Conservation (phyloP, 2,329 filamentous ascomycete genomes). For the Allantophomopsis cytisporea region DNA sequence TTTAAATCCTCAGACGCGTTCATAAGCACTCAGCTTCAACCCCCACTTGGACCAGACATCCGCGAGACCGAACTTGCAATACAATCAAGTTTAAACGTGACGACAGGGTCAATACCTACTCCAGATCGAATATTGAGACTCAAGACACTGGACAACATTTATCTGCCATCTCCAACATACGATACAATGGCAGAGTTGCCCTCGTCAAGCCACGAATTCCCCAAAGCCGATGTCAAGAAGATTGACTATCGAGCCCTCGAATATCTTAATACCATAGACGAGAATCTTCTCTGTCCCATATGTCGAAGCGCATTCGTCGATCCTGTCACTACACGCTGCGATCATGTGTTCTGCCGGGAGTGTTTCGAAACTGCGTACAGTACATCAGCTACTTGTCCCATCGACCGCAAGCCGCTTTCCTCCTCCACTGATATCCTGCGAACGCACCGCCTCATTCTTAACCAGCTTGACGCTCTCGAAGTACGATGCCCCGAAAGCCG, state of each 20-base stretch:
- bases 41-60: too few species aligned
- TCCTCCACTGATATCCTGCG: conserved; percentile 18
- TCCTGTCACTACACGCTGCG: conserved; percentile 46
- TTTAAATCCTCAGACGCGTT: too few species aligned
- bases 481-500: conserved; percentile 42
- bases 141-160: too few species aligned
- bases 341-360: conserved; percentile 49
- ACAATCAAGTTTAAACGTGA: too few species aligned
- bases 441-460: conserved; percentile 33
- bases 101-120: too few species aligned
- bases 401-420: conserved; percentile 35
- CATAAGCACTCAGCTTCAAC: too few species aligned
- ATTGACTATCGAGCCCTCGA: conserved; percentile 20
- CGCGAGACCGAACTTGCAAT: too few species aligned
- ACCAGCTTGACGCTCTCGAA: conserved; percentile 44
- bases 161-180: too few species aligned
- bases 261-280: conserved; percentile 19
- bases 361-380: conserved; percentile 34
- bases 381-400: conserved; percentile 34
- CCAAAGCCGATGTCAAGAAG: too few species aligned
- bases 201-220: too few species aligned
- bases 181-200: too few species aligned
- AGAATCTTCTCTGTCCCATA: conserved; percentile 25
- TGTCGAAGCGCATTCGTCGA: conserved; percentile 47
- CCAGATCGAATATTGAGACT: too few species aligned